Evolutionary conservation across 2,329 filamentous ascomycete species (phyloP), one percentile per base, ranked within the genome.

Genomic region (Polychaeton citri): DNA sequence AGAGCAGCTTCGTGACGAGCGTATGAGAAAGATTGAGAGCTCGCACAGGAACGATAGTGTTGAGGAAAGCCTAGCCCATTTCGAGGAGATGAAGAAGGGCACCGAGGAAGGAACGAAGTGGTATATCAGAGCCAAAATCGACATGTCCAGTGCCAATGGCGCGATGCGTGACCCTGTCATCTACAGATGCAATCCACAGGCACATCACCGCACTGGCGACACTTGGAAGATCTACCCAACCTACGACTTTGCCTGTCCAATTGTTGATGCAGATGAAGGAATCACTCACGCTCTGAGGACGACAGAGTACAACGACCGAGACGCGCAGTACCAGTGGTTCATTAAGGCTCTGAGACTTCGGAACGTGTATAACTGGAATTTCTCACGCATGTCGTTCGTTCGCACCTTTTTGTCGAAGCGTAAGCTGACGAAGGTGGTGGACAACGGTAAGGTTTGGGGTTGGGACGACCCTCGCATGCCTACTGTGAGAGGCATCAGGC

Each of bases 161-260:
- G 85, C 90, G 36, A 79, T 96, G 74, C 75, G 90, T 46, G 90
- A 98, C 59, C 90, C 90, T 9, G 87, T 96, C 60, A 92, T 98
- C 59, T 96, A 95, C 70, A 79, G 90, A 47, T 95, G 86, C 73
- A 94, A 93, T 53, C 68, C 73, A 5, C 55, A 69, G 33, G 58
- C 66, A 8, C 81, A 90, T 59, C 83, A 90, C 64, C 76, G 83
- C 47, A 90, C 83, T 2, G 82, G 82, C 20, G 72, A 66, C 39
- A 75, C 69, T 42, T 88, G 82, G 81, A 88, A 87, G 64, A 79
- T 85, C 54, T 88, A 88, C 61, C 82, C 82, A 21, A 88, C 80
- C 44, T 90, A 90, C 65, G 83, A 90, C 58, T 84, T 88, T 54
- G 82, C 81, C 44, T 86, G 81, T 60, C 83, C 83, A 12, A 75